Conservation (phyloP, 345 rosid species). For the Linum trigynum region DNA sequence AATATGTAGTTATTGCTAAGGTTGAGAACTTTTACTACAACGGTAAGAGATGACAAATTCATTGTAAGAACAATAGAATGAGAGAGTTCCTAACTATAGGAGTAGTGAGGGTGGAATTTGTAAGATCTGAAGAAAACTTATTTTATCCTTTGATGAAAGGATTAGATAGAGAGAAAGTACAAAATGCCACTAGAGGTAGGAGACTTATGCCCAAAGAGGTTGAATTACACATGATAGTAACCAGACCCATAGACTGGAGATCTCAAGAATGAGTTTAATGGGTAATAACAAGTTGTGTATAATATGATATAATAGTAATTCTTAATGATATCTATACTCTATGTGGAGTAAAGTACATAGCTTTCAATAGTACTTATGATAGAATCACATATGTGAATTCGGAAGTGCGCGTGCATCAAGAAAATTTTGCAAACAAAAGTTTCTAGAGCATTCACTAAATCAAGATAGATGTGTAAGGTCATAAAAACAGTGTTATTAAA, state of each 20-base stretch:
- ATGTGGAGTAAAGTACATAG: too few relatives aligned
- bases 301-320: too few relatives aligned
- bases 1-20: not conserved
- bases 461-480: too few relatives aligned
- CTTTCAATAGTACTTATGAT: too few relatives aligned
- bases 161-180: not conserved
- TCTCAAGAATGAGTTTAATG: not conserved
- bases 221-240: not conserved
- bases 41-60: not conserved
- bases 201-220: not conserved
- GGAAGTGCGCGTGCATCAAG: too few relatives aligned
- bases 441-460: too few relatives aligned
- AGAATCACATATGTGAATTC: too few relatives aligned
- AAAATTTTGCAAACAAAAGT: too few relatives aligned
- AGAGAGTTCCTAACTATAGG: not conserved
- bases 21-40: not conserved
- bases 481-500: too few relatives aligned
- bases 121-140: not conserved
- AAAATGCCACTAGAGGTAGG: not conserved
- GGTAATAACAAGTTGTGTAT: too few relatives aligned
- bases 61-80: not conserved
- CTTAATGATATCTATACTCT: too few relatives aligned
- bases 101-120: not conserved
- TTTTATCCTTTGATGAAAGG: not conserved
- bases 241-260: not conserved